Evolutionary conservation across 805 yeast genomes (phyloP).

Genomic region (Candida oleophila): DNA sequence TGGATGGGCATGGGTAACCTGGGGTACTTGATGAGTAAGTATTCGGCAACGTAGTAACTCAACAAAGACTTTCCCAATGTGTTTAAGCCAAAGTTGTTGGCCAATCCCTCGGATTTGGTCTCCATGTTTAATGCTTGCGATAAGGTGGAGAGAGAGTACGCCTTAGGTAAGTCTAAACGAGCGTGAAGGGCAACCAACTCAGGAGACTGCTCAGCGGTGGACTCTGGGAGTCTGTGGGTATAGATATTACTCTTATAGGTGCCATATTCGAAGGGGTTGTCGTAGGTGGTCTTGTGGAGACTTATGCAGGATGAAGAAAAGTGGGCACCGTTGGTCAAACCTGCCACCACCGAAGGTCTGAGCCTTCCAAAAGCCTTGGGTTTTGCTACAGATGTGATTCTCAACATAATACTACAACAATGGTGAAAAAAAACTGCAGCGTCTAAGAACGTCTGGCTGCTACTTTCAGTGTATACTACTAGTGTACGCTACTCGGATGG

Average conservation of each 20-base stretch:
- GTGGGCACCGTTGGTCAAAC: neutral
- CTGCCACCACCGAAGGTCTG: neutral
- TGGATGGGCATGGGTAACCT: slow-evolving; percentile 82
- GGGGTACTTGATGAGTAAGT: slow-evolving; percentile 76
- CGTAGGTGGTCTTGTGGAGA: slow-evolving; percentile 15
- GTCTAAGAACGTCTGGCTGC: too few species aligned
- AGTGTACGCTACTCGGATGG: too few species aligned
- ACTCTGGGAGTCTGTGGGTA: slow-evolving; percentile 46
- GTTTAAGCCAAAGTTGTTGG: slow-evolving; percentile 75
- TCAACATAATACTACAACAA: neutral
- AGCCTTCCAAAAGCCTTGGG: neutral
- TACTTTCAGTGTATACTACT: too few species aligned
- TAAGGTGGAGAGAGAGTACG: slow-evolving; percentile 61
- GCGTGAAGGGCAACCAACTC: slow-evolving; percentile 76
- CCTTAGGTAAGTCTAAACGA: slow-evolving; percentile 63
- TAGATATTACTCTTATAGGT: slow-evolving; percentile 39
- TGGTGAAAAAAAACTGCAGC: neutral
- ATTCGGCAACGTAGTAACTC: slow-evolving; percentile 72
- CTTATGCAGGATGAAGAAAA: neutral
- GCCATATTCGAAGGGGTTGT: slow-evolving; percentile 35
- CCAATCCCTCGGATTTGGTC: slow-evolving; percentile 43
- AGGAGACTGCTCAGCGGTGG: slow-evolving; percentile 58
- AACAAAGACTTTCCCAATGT: slow-evolving; percentile 80
- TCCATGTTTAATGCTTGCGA: slow-evolving; percentile 77
- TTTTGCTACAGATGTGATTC: neutral